Conservation (phyloP, 164 flowering plant genomes). For the Stephania japonica region DNA sequence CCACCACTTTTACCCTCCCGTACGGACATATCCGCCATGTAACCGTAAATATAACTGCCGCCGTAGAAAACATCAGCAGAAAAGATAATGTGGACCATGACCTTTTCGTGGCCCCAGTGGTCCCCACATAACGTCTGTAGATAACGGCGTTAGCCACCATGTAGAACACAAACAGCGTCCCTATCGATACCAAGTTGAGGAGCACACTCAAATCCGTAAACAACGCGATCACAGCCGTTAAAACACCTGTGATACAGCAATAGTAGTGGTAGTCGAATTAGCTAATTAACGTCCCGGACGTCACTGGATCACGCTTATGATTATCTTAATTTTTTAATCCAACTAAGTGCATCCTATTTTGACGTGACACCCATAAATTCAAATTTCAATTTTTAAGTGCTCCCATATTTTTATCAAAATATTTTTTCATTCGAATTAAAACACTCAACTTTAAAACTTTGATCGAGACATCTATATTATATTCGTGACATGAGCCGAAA, state of each 20-base stretch:
- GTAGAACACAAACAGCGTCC: slow-evolving; percentile 88
- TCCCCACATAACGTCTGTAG: slow-evolving; percentile 61
- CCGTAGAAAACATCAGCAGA: slow-evolving; percentile 46
- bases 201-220: slow-evolving; percentile 76
- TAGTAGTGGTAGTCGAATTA: no score
- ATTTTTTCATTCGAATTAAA: no score
- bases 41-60: slow-evolving; percentile 54
- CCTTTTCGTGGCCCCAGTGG: slow-evolving; percentile 34
- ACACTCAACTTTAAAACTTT: no score
- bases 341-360: no score
- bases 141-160: slow-evolving; percentile 93
- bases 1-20: slow-evolving; percentile 36
- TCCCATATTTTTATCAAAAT: no score
- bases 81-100: slow-evolving; percentile 70
- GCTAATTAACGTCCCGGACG: no score
- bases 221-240: slow-evolving; percentile 65
- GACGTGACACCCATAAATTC: no score
- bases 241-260: slow-evolving; percentile 65
- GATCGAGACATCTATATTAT: no score
- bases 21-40: slow-evolving; percentile 52
- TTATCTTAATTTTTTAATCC: no score
- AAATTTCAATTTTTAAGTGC: no score
- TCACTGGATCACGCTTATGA: no score
- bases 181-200: slow-evolving; percentile 74
- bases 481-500: no score